Evolutionary conservation across 345 rosid species (phyloP).

Genomic region (Eutrema heterophyllum): DNA sequence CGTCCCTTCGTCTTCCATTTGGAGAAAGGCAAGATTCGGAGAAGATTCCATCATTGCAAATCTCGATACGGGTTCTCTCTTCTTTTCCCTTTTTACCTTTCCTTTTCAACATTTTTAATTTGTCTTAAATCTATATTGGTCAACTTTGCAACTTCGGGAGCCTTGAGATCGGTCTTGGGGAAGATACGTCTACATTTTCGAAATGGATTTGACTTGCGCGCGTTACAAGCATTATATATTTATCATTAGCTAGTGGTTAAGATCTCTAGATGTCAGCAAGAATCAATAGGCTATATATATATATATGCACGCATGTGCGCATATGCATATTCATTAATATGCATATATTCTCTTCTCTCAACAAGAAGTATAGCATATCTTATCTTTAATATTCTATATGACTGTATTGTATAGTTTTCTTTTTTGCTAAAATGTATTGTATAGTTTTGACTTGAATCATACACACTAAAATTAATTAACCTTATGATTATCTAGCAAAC

Average conservation of each 20-base stretch:
- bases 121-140: slow-evolving; percentile 4
- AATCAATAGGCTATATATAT: slow-evolving; percentile 20
- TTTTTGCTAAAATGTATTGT: neutral
- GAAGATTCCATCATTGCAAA: slow-evolving; percentile 78
- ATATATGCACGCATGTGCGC: slow-evolving; percentile 28
- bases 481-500: neutral
- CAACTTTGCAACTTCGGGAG: no score
- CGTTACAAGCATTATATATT: neutral
- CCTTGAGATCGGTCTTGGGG: slow-evolving; percentile 3
- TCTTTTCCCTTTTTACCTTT: neutral
- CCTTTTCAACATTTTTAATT: neutral
- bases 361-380: neutral
- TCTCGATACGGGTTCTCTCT: slow-evolving; percentile 72
- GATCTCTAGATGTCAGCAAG: slow-evolving; percentile 23
- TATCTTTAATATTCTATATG: neutral
- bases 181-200: neutral
- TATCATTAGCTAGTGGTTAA: neutral
- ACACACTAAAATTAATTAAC: neutral
- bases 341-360: slow-evolving; percentile 15
- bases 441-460: slow-evolving; percentile 2
- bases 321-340: no score
- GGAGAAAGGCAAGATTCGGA: slow-evolving; percentile 73
- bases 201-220: slow-evolving; percentile 24
- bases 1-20: slow-evolving; percentile 48
- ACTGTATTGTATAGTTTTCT: no score